A percentile compares a stretch with the other conserved stretches of the same genome.
phyloP scores from a whole-genome alignment of 495 filamentous ascomycete species.

The Penicillium robsamsonii region DNA sequence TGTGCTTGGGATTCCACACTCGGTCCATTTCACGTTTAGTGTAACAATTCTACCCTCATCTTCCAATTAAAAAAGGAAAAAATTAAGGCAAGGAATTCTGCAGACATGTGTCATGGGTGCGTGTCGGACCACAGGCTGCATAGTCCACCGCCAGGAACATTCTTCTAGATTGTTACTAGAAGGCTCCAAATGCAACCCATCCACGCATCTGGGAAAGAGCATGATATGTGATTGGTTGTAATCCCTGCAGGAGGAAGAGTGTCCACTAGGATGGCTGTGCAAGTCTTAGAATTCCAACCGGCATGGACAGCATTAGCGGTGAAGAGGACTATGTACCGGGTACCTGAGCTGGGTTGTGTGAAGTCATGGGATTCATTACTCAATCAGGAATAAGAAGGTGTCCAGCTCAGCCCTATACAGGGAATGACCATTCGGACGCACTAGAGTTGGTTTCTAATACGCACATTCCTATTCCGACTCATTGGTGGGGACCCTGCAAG shows the following conservation, averaged over 20 bases:
- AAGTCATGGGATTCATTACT: slow-evolving; percentile 10
- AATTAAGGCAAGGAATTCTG: neutral
- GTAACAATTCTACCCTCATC: slow-evolving; percentile 15
- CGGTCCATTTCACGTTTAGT: slow-evolving; percentile 26
- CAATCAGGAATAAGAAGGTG: slow-evolving; percentile 15
- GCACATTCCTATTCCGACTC: neutral
- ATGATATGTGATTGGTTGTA: slow-evolving; percentile 17
- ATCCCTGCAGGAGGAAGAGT: slow-evolving; percentile 16
- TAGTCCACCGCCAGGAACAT: slow-evolving; percentile 33
- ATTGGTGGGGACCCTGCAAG: slow-evolving; percentile 8
- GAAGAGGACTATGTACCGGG: slow-evolving; percentile 17
- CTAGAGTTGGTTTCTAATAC: no score
- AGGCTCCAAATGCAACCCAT: slow-evolving; percentile 23
- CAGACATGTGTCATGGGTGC: slow-evolving; percentile 6
- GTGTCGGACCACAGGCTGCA: slow-evolving; percentile 12
- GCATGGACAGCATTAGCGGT: slow-evolving; percentile 26
- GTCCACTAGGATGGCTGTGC: slow-evolving; percentile 21
- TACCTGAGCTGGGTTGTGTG: slow-evolving; percentile 13
- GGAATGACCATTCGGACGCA: slow-evolving; percentile 5
- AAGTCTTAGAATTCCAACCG: slow-evolving; percentile 25
- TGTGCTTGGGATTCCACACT: slow-evolving; percentile 19
- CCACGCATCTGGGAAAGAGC: slow-evolving; percentile 26
- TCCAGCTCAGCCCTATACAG: slow-evolving; percentile 19
- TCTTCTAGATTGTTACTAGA: slow-evolving; percentile 37
- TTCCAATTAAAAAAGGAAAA: no score